phyloP scores from a whole-genome alignment of 192 early-diverging fungal genomes.

The Allomyces macrogynus region DNA sequence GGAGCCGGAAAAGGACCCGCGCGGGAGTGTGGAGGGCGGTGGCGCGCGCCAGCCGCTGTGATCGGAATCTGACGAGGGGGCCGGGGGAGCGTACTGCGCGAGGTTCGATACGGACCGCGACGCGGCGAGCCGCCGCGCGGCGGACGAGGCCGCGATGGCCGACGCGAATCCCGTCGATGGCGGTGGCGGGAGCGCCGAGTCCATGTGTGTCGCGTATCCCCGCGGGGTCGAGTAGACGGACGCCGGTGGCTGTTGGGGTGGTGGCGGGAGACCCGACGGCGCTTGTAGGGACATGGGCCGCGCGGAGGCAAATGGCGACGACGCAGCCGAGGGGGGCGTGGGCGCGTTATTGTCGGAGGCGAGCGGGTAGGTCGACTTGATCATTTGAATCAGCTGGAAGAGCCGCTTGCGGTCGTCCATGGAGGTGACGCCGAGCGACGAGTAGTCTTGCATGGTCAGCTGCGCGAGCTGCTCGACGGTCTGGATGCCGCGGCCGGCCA shows the following conservation, averaged over 20 bases:
- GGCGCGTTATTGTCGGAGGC: background rate
- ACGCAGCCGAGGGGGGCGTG: background rate
- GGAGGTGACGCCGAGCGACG: constrained; percentile 27
- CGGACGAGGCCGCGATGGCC: background rate
- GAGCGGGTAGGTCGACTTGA: background rate
- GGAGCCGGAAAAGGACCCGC: no score
- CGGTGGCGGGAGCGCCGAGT: background rate
- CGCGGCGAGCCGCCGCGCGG: background rate
- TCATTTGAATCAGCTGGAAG: constrained; percentile 18
- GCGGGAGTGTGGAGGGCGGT: no score
- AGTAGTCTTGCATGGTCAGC: constrained; percentile 64
- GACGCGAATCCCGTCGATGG: background rate
- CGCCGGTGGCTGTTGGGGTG: no score
- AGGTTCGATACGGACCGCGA: background rate
- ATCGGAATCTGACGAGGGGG: no score
- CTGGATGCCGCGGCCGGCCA: background rate
- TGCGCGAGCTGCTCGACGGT: constrained; percentile 11
- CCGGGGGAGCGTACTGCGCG: background rate
- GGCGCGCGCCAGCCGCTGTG: no score
- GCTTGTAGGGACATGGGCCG: no score
- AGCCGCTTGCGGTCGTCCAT: constrained; percentile 35
- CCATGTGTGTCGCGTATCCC: no score
- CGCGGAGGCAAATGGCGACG: background rate
- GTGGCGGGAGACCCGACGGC: no score
- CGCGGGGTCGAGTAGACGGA: no score